phyloP scores from a whole-genome alignment of 2,329 filamentous ascomycete genomes.

The Penicillium crustosum region DNA sequence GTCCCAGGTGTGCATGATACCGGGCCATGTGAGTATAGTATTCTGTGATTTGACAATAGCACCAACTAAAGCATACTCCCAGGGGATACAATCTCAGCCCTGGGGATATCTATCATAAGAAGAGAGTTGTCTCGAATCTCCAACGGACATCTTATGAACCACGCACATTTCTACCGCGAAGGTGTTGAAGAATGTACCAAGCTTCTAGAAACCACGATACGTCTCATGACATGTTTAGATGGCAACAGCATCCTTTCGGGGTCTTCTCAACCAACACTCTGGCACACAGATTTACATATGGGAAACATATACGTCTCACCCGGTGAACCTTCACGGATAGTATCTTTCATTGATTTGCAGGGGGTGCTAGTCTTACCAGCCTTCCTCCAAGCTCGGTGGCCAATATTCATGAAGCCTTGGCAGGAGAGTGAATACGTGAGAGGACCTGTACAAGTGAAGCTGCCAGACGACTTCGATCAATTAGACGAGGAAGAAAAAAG shows the following conservation, averaged over 20 bases:
- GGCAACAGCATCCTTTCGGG: neutral
- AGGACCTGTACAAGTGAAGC: constrained; percentile 37
- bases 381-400: neutral
- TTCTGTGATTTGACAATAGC: neutral
- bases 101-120: neutral
- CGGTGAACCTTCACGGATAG: neutral
- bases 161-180: neutral
- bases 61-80: neutral
- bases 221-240: neutral
- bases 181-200: neutral
- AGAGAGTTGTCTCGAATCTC: neutral
- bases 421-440: neutral
- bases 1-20: constrained; percentile 5
- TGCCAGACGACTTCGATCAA: neutral
- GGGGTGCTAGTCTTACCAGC: neutral
- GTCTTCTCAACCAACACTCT: neutral
- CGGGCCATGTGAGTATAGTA: constrained; percentile 17
- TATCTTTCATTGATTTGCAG: neutral
- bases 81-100: neutral
- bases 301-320: neutral
- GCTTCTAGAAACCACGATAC: neutral
- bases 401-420: neutral
- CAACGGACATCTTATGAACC: neutral
- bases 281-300: neutral
- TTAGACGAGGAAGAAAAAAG: neutral